phyloP scores from a whole-genome alignment of 2,329 filamentous ascomycete genomes.

The Pseudonectria buxi region DNA sequence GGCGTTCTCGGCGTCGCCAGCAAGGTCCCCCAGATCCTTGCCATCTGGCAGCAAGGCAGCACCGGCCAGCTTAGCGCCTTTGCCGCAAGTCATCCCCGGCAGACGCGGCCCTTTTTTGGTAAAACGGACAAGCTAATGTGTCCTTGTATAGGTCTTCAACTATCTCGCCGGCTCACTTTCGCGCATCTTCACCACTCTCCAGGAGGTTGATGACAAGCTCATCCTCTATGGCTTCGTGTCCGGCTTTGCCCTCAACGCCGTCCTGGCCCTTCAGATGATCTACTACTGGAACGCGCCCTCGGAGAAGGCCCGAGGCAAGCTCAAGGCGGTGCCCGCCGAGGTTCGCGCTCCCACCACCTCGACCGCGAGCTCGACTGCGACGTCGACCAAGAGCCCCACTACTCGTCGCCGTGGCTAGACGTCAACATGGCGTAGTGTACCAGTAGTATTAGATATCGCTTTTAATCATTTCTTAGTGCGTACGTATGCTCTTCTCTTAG shows the following conservation, averaged over 20 bases:
- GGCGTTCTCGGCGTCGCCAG: conserved; percentile 77
- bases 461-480: conserved; percentile 1
- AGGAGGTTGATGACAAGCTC: conserved; percentile 94
- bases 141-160: conserved; percentile 74
- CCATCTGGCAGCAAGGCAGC: conserved; percentile 76
- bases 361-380: conserved; percentile 18
- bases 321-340: conserved; percentile 26
- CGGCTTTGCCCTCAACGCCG: conserved; percentile 80
- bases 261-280: conserved; percentile 84
- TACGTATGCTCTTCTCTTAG: no score
- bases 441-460: conserved; percentile 9
- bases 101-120: background rate
- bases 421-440: conserved; percentile 8
- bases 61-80: conserved; percentile 97
- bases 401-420: conserved; percentile 37
- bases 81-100: conserved; percentile 57
- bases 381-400: conserved; percentile 32
- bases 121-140: conserved; percentile 5
- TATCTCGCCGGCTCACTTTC: conserved; percentile 89
- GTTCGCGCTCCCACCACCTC: conserved; percentile 7
- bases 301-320: conserved; percentile 38
- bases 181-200: conserved; percentile 94
- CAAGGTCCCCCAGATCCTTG: conserved; percentile 88
- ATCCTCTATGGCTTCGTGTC: conserved; percentile 94
- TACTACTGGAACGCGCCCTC: conserved; percentile 86